A percentile compares a stretch with the other conserved stretches of the same genome.
phyloP scores from a whole-genome alignment of 805 yeast species.

The Lipomyces mesembrius region DNA sequence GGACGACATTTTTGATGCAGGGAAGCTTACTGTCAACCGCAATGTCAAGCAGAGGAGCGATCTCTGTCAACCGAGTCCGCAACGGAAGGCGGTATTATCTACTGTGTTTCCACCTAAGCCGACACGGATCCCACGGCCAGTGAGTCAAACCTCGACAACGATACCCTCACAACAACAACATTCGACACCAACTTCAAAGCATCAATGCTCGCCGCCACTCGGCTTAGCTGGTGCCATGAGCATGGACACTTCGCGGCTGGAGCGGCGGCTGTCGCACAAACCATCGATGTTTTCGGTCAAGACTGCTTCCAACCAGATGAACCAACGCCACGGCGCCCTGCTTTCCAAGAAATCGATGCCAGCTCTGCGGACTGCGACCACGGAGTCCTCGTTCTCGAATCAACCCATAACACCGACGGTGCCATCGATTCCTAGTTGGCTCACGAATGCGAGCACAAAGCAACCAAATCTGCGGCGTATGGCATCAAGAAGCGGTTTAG shows the following conservation, averaged over 20 bases:
- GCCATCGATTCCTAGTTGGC: constrained; percentile 24
- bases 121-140: constrained; percentile 35
- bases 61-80: not conserved
- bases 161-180: constrained; percentile 1
- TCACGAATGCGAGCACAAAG: constrained; percentile 17
- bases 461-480: constrained; percentile 24
- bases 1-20: constrained; percentile 27
- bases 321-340: constrained; percentile 19
- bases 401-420: constrained; percentile 22
- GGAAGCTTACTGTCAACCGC: constrained; percentile 26
- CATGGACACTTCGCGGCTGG: not conserved
- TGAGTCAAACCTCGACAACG: constrained; percentile 22
- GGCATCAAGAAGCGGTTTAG: constrained; percentile 26
- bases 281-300: constrained; percentile 31
- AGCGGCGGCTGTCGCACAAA: constrained; percentile 27
- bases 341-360: constrained; percentile 38
- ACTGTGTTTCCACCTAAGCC: constrained; percentile 21
- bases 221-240: constrained; percentile 2
- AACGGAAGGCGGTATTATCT: constrained; percentile 10
- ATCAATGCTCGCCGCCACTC: constrained; percentile 8
- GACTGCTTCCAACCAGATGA: not conserved
- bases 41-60: constrained; percentile 18
- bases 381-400: constrained; percentile 5
- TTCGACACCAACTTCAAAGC: not conserved
- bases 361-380: constrained; percentile 25